Evolutionary conservation across 805 yeast species (phyloP).

Genomic region (Cyberlindnera suaveolens): DNA sequence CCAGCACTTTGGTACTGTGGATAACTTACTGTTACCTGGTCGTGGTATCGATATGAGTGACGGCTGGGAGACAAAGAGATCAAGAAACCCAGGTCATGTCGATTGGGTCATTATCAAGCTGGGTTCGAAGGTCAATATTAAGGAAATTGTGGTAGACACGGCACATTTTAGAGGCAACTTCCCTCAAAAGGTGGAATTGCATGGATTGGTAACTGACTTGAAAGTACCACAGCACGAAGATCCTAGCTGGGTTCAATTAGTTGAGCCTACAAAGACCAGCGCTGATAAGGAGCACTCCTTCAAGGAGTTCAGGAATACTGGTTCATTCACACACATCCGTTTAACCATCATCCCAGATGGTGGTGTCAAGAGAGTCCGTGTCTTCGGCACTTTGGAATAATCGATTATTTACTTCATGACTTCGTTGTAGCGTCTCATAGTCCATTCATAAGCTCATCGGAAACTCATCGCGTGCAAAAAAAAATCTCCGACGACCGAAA

Average conservation of each 20-base stretch:
- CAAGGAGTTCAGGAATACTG: constrained; percentile 21
- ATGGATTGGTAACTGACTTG: constrained; percentile 41
- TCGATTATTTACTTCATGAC: not conserved
- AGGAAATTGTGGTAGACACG: constrained; percentile 72
- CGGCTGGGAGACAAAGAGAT: constrained; percentile 96
- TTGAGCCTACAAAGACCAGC: constrained; percentile 65
- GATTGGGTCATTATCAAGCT: constrained; percentile 89
- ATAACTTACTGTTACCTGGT: constrained; percentile 85
- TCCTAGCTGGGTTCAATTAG: constrained; percentile 56
- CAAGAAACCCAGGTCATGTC: constrained; percentile 74
- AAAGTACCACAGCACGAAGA: constrained; percentile 37
- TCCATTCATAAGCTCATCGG: not conserved
- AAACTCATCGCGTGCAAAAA: constrained; percentile 1
- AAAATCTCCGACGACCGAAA: not conserved
- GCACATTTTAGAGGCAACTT: constrained; percentile 93
- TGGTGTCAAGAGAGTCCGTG: constrained; percentile 87
- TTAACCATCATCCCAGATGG: constrained; percentile 92
- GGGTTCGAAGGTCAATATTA: constrained; percentile 57
- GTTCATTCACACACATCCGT: constrained; percentile 61
- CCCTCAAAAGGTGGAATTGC: constrained; percentile 75
- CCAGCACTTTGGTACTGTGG: constrained; percentile 92
- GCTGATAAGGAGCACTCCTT: constrained; percentile 78
- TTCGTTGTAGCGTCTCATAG: not conserved
- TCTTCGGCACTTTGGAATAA: constrained; percentile 46
- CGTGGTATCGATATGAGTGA: constrained; percentile 96